Conservation (phyloP, 257 asterid genomes). For the Solanum medicagineum region DNA sequence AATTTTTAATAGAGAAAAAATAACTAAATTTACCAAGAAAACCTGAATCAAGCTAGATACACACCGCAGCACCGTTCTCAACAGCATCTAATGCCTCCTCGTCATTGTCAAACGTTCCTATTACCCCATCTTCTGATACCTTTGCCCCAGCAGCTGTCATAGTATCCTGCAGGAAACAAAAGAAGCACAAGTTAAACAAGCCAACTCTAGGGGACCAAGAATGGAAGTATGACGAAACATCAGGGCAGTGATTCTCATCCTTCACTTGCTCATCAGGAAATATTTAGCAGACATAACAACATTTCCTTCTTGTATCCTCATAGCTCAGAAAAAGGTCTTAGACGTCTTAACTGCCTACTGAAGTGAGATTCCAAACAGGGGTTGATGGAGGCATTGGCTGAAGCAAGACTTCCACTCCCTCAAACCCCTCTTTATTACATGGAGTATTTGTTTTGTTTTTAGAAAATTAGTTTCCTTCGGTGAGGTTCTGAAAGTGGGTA, state of each 20-base stretch:
- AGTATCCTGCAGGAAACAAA: constrained; percentile 34
- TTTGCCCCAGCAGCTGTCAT: constrained; percentile 14
- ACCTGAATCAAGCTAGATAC: constrained; percentile 9
- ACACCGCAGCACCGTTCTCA: constrained; percentile 54
- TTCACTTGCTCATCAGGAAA: not conserved
- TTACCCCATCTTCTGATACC: constrained; percentile 17
- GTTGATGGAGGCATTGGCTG: not conserved
- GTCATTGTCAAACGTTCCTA: constrained; percentile 21
- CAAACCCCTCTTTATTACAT: not conserved
- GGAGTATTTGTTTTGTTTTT: not conserved
- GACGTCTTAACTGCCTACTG: not conserved
- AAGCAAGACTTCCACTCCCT: too few species aligned
- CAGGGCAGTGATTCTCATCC: not conserved
- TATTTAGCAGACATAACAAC: not conserved
- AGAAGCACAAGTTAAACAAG: not conserved
- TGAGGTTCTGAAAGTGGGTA: not conserved
- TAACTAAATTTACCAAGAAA: not conserved
- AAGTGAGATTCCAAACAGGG: not conserved
- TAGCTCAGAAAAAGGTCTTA: not conserved
- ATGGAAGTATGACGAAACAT: not conserved
- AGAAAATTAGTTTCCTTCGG: not conserved
- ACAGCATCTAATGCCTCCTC: constrained; percentile 64
- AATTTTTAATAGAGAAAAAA: not conserved
- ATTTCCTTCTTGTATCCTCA: not conserved
- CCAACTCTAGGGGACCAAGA: not conserved